Conservation (phyloP, 352 stramenopile genomes). For the Globisporangium lucens region DNA sequence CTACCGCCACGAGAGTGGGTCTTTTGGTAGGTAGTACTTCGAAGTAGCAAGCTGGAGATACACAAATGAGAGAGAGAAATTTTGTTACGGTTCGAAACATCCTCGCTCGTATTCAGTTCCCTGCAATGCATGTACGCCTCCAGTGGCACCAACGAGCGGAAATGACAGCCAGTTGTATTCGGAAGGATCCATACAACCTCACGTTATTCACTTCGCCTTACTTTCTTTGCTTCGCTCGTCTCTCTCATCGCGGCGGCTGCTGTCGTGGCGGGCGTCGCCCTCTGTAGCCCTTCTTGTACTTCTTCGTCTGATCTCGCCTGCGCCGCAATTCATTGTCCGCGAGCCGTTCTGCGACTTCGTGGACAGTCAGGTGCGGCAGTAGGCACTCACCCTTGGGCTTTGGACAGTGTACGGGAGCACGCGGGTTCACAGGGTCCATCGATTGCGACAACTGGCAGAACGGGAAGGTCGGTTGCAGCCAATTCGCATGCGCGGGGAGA, state of each 20-base stretch:
- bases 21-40: not conserved
- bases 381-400: conserved; percentile 32
- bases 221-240: not conserved
- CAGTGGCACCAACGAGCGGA: not conserved
- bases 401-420: conserved; percentile 28
- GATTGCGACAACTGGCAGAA: conserved; percentile 37
- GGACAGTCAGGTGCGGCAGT: conserved; percentile 43
- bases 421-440: conserved; percentile 15
- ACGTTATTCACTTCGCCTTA: not conserved
- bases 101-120: too few relatives aligned
- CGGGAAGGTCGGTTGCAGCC: conserved; percentile 27
- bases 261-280: not conserved
- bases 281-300: conserved; percentile 1
- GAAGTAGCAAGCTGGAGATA: not conserved
- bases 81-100: not conserved
- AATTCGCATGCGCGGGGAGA: not conserved
- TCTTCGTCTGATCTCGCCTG: conserved; percentile 24
- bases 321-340: conserved; percentile 36
- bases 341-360: conserved; percentile 52
- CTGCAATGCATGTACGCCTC: too few relatives aligned
- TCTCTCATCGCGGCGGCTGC: not conserved
- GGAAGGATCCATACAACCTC: not conserved
- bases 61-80: not conserved
- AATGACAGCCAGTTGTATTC: not conserved
- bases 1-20: not conserved